Evolutionary conservation across 2,329 filamentous ascomycete species (phyloP), one percentile per base, ranked within the genome.

Genomic region (Aspergillus niger): DNA sequence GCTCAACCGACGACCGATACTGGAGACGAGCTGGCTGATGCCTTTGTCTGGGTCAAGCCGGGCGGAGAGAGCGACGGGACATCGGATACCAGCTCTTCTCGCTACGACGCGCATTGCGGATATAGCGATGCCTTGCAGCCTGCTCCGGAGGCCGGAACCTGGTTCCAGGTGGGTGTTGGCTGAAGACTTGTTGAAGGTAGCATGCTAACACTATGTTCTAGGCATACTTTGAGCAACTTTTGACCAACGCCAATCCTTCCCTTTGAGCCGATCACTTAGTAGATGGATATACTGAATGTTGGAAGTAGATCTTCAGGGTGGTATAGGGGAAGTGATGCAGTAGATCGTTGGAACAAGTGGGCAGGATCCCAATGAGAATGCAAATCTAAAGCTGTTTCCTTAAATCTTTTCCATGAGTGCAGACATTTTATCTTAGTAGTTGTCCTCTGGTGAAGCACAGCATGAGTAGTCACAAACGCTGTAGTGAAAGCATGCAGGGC

Each of bases 41-140:
- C 87, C 43, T 87, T 90, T 65, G 87, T 89, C 59, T 90, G 88
- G 88, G 79, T 89, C 67, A 90, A 90, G 82, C 88, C 88, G 4
- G 88, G 88, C 64, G 82, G 81, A 57, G 82, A 84, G 72, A 79
- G 77, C 58, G 82, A 84, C 60, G 81, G 81, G 58, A 83, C 81
- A 39, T 82, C 79, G 38, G 74, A 85, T 68, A 78, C 76, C 41
- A 75, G 67, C 36, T 80, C 85, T 8, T 64, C 75, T 20, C 81
- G 82, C 55, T 87, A 84, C 70, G 84, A 86, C 69, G 74, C 74
- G 53, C 77, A 83, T 74, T 88, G 86, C 63, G 85, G 85, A 28
- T 75, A 79, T 8, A 63, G 74, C 1, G 81, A 83, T 66, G 76
- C 87, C 1, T 76, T 89, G 43, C 73, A 85, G 73, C 88, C 88